These are phyloP conservation scores for Royoungia palumana DNA, from an alignment of 768 basidiomycete genomes.

Conservation along the genomic window DNA sequence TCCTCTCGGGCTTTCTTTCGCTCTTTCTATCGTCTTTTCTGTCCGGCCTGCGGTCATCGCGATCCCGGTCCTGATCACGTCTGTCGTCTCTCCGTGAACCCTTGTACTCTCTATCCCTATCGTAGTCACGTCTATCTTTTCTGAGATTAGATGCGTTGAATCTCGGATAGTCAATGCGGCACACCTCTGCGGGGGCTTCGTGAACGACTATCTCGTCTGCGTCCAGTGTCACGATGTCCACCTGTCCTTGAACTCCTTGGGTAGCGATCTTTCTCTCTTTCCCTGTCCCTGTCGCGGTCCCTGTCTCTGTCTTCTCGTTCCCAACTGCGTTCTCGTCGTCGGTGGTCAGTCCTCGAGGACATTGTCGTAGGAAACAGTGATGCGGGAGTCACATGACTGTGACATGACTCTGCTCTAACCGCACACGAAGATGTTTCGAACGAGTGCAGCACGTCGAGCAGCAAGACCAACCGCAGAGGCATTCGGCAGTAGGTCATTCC, in stretches of 20 bases:
- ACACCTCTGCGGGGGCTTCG: slow-evolving; percentile 35
- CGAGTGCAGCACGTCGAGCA: slow-evolving; percentile 22
- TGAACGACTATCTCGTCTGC: slow-evolving; percentile 40
- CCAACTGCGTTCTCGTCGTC: slow-evolving; percentile 63
- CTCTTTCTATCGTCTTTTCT: slow-evolving; percentile 31
- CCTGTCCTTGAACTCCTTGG: slow-evolving; percentile 34
- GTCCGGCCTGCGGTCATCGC: slow-evolving; percentile 31
- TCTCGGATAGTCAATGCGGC: background rate
- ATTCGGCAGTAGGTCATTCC: slow-evolving; percentile 13
- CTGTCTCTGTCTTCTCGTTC: slow-evolving; percentile 42
- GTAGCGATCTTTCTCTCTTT: slow-evolving; percentile 45
- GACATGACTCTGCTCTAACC: background rate
- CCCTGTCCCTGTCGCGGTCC: slow-evolving; percentile 36
- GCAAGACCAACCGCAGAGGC: slow-evolving; percentile 6
- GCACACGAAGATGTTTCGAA: slow-evolving; percentile 14
- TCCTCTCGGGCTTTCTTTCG: slow-evolving; percentile 30
- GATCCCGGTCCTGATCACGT: slow-evolving; percentile 30
- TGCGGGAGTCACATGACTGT: slow-evolving; percentile 26
- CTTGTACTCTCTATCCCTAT: slow-evolving; percentile 39
- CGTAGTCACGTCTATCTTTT: slow-evolving; percentile 35
- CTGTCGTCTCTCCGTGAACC: slow-evolving; percentile 32
- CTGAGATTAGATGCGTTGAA: background rate
- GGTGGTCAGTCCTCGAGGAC: slow-evolving; percentile 55
- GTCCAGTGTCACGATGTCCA: slow-evolving; percentile 33
- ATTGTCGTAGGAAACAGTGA: slow-evolving; percentile 39